Percentiles rank a stretch among this genome's conserved stretches.
Evolutionary conservation across 345 rosid species (phyloP).

Genomic region (Linum usitatissimum): DNA sequence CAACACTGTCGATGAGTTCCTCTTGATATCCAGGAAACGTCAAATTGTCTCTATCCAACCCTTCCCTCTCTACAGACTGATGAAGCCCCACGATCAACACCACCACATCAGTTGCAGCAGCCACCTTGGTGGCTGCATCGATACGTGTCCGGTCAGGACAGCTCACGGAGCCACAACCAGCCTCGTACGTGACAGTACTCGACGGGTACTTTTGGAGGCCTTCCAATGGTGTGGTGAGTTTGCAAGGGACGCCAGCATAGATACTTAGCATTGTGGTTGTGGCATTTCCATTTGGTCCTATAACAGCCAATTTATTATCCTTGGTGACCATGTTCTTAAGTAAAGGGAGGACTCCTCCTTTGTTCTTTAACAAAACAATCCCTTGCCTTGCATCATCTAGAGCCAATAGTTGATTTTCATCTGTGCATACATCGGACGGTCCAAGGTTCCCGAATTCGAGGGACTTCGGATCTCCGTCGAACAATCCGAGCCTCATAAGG

Average conservation of each 20-base stretch:
- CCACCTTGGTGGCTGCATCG: constrained; percentile 16
- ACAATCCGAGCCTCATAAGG: constrained; percentile 45
- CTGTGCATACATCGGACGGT: constrained; percentile 34
- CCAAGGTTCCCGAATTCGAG: constrained; percentile 35
- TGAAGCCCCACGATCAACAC: constrained; percentile 35
- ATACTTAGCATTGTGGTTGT: constrained; percentile 34
- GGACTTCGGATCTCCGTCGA: constrained; percentile 35
- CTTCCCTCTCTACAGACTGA: constrained; percentile 36
- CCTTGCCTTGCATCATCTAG: constrained; percentile 44
- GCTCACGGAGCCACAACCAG: constrained; percentile 26
- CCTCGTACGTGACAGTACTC: constrained; percentile 6
- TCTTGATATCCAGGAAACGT: constrained; percentile 39
- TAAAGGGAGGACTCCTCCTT: constrained; percentile 40
- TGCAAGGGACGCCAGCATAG: constrained; percentile 40
- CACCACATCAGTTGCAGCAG: constrained; percentile 21
- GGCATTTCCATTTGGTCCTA: constrained; percentile 42
- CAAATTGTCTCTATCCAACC: constrained; percentile 31
- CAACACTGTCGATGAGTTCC: constrained; percentile 26
- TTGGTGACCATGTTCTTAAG: constrained; percentile 12
- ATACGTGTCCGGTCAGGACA: constrained; percentile 19
- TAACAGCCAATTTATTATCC: constrained; percentile 18
- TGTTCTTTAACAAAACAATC: constrained; percentile 31
- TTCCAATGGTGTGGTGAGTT: constrained; percentile 38
- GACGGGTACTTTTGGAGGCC: constrained; percentile 30
- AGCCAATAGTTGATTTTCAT: constrained; percentile 29